phyloP scores from a whole-genome alignment of 2,329 filamentous ascomycete species.

The Phoma sp. region DNA sequence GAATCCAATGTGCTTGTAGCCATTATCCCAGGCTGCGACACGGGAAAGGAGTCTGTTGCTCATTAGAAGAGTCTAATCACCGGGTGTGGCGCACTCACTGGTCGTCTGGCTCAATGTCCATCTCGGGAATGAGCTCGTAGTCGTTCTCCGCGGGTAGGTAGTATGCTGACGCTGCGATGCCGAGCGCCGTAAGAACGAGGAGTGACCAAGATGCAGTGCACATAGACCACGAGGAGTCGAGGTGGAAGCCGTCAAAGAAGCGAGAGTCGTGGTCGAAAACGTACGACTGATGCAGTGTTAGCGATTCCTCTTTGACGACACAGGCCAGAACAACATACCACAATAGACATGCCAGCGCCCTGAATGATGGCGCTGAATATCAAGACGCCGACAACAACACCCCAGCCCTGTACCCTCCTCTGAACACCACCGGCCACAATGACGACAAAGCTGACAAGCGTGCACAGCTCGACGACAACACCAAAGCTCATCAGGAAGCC shows the following conservation, averaged over 20 bases:
- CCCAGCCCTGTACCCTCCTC: conserved; percentile 83
- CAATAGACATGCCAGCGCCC: conserved; percentile 77
- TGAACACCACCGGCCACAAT: conserved; percentile 79
- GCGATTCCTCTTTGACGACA: background rate
- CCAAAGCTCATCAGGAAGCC: conserved; percentile 88
- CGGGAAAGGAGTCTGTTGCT: conserved; percentile 39
- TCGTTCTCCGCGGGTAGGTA: conserved; percentile 80
- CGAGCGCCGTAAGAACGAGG: conserved; percentile 59
- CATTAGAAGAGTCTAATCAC: conserved; percentile 26
- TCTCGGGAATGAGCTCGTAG: conserved; percentile 74
- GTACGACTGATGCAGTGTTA: conserved; percentile 67
- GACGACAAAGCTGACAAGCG: conserved; percentile 78
- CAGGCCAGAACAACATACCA: conserved; percentile 63
- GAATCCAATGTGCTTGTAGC: conserved; percentile 31
- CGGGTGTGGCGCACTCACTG: conserved; percentile 31
- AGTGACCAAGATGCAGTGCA: conserved; percentile 65
- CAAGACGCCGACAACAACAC: conserved; percentile 71
- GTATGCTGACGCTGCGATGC: conserved; percentile 70
- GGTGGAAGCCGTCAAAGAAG: conserved; percentile 81
- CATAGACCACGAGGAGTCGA: conserved; percentile 81
- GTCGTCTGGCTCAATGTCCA: conserved; percentile 40
- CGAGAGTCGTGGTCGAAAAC: conserved; percentile 82
- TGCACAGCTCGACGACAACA: conserved; percentile 80
- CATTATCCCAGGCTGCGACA: conserved; percentile 45
- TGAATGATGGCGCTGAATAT: conserved; percentile 70